Evolutionary conservation across 2,329 filamentous ascomycete species (phyloP).

Genomic region (Ceratocystis diversiconidia): DNA sequence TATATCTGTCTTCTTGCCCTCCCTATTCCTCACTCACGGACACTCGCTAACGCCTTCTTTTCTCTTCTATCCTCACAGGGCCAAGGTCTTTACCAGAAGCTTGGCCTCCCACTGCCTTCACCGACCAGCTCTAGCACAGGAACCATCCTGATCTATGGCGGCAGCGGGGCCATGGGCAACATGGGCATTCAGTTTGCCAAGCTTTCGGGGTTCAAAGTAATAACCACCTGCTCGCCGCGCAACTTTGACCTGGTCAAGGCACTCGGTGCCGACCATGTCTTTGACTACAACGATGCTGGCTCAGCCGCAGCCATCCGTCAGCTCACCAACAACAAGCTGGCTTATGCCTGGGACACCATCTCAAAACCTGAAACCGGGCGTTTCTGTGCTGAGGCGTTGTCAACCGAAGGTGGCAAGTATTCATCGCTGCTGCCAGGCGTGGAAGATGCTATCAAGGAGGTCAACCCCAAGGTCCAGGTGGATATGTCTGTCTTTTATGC

Average conservation of each 20-base stretch:
- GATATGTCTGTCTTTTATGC: constrained; percentile 29
- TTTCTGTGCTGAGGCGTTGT: constrained; percentile 25
- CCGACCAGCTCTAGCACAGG: constrained; percentile 25
- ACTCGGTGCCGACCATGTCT: constrained; percentile 33
- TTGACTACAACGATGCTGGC: constrained; percentile 31
- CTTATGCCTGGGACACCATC: constrained; percentile 23
- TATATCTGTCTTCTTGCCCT: background rate
- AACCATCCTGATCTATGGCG: constrained; percentile 29
- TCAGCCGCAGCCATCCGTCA: constrained; percentile 22
- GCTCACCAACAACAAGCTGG: constrained; percentile 21
- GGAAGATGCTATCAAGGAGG: constrained; percentile 29
- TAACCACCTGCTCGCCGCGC: constrained; percentile 27
- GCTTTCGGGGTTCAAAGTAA: constrained; percentile 27
- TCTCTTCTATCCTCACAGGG: constrained; percentile 24
- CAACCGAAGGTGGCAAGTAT: constrained; percentile 26
- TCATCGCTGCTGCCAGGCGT: constrained; percentile 28
- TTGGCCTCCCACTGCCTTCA: constrained; percentile 33
- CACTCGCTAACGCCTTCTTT: constrained; percentile 19
- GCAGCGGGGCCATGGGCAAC: constrained; percentile 41
- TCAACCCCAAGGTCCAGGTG: constrained; percentile 28
- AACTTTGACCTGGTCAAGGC: constrained; percentile 29
- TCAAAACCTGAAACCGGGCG: constrained; percentile 18
- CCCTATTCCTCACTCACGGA: background rate
- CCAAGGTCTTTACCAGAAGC: constrained; percentile 35
- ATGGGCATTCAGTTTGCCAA: constrained; percentile 30